phyloP scores from a whole-genome alignment of 805 yeast genomes.

The Metschnikowia sp. region DNA sequence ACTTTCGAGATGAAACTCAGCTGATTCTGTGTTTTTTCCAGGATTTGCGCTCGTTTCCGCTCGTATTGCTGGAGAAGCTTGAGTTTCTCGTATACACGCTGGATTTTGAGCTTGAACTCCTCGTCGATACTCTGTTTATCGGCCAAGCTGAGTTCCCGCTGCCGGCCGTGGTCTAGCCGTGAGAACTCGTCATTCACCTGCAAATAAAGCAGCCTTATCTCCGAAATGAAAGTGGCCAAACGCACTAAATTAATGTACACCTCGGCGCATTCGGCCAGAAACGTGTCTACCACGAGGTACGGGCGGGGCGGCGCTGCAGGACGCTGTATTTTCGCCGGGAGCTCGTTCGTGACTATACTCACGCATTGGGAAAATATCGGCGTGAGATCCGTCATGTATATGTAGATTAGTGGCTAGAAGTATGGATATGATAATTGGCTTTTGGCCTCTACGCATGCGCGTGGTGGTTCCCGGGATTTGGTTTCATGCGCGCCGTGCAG shows the following conservation, averaged over 20 bases:
- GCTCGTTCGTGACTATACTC: slow-evolving; percentile 38
- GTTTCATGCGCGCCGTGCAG: too few species aligned
- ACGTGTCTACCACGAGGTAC: slow-evolving; percentile 33
- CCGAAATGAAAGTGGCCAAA: slow-evolving; percentile 30
- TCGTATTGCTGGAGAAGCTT: slow-evolving; percentile 53
- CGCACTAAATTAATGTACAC: slow-evolving; percentile 31
- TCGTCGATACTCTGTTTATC: slow-evolving; percentile 57
- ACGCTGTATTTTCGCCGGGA: slow-evolving; percentile 9
- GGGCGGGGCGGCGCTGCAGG: not conserved
- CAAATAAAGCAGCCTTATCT: slow-evolving; percentile 34
- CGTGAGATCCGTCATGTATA: slow-evolving; percentile 46
- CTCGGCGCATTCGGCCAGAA: slow-evolving; percentile 37
- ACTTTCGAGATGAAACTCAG: slow-evolving; percentile 19
- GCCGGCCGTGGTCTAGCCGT: slow-evolving; percentile 1
- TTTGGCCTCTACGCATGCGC: too few species aligned
- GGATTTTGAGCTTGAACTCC: slow-evolving; percentile 50
- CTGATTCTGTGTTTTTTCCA: slow-evolving; percentile 10
- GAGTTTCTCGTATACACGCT: slow-evolving; percentile 49
- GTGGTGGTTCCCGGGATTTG: too few species aligned
- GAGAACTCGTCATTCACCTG: slow-evolving; percentile 20
- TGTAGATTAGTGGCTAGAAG: too few species aligned
- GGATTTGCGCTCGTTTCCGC: slow-evolving; percentile 33
- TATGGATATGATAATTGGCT: too few species aligned
- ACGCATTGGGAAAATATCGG: slow-evolving; percentile 48
- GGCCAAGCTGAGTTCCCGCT: slow-evolving; percentile 32